A percentile compares a stretch with the other conserved stretches of the same genome.
These are phyloP conservation scores for Aspergillus awamori DNA, from an alignment of 2,329 filamentous ascomycete species.

Conservation along the genomic window DNA sequence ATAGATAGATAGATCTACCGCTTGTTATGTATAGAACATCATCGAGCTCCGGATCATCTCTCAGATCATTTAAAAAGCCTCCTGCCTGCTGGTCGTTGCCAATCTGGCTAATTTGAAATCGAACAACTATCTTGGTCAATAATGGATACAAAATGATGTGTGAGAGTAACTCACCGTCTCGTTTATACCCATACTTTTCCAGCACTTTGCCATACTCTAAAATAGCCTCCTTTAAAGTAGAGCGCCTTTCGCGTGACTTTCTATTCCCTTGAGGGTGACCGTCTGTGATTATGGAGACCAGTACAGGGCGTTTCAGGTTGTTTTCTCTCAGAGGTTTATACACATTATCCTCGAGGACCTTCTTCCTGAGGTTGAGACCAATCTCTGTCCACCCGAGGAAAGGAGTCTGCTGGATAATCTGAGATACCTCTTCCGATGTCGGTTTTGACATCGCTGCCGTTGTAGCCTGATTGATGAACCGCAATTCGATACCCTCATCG, in stretches of 20 bases:
- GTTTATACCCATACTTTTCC: background rate
- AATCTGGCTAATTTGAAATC: background rate
- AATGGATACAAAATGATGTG: background rate
- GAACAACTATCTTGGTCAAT: background rate
- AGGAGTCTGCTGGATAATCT: background rate
- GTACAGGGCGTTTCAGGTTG: background rate
- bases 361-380: constrained; percentile 1
- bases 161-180: background rate
- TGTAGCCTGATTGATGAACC: background rate
- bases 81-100: background rate
- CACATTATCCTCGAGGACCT: background rate
- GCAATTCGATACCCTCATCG: background rate
- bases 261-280: background rate
- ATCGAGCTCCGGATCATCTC: background rate
- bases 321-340: background rate
- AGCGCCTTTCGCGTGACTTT: background rate
- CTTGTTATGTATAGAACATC: background rate
- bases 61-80: background rate
- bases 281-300: background rate
- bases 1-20: too few species aligned
- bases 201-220: background rate
- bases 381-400: constrained; percentile 4
- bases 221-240: background rate
- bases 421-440: background rate
- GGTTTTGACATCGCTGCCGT: background rate